Percentiles rank a stretch among this genome's conserved stretches.
Evolutionary conservation across 352 stramenopile species (phyloP).

Genomic region (Globisporangium cystogenes): DNA sequence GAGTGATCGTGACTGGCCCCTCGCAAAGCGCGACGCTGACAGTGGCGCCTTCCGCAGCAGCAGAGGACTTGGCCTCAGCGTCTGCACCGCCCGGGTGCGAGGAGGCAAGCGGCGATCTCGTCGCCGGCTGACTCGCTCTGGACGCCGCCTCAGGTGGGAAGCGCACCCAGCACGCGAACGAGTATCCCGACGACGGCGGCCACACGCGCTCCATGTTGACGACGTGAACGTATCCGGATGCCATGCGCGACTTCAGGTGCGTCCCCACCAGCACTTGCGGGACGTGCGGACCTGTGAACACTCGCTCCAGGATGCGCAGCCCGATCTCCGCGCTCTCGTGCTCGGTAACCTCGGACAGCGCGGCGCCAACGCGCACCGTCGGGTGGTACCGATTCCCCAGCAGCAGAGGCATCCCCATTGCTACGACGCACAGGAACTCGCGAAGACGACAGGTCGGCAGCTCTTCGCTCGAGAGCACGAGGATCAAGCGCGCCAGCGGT

Average conservation of each 20-base stretch:
- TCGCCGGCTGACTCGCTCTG: background rate
- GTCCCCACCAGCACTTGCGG: constrained; percentile 53
- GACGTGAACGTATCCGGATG: constrained; percentile 59
- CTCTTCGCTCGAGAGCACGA: constrained; percentile 39
- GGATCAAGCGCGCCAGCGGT: constrained; percentile 31
- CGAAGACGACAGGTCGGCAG: constrained; percentile 44
- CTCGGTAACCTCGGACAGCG: background rate
- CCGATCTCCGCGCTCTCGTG: constrained; percentile 28
- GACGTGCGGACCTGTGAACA: constrained; percentile 36
- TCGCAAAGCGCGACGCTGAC: constrained; percentile 51
- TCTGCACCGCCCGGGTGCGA: background rate
- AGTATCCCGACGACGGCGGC: constrained; percentile 70
- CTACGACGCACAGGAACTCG: constrained; percentile 46
- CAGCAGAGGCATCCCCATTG: constrained; percentile 41
- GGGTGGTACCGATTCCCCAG: constrained; percentile 22
- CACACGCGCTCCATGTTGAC: constrained; percentile 50
- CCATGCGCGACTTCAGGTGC: constrained; percentile 37
- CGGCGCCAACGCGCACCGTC: background rate
- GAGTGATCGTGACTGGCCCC: constrained; percentile 34
- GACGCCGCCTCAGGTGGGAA: constrained; percentile 23
- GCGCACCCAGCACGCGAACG: constrained; percentile 67
- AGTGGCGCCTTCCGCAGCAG: constrained; percentile 3
- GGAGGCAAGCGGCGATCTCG: background rate
- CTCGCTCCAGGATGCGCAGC: constrained; percentile 31
- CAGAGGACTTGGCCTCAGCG: background rate